A percentile compares a stretch with the other conserved stretches of the same genome.
Evolutionary conservation across 164 flowering plant species (phyloP).

Genomic region (Platanus orientalis): DNA sequence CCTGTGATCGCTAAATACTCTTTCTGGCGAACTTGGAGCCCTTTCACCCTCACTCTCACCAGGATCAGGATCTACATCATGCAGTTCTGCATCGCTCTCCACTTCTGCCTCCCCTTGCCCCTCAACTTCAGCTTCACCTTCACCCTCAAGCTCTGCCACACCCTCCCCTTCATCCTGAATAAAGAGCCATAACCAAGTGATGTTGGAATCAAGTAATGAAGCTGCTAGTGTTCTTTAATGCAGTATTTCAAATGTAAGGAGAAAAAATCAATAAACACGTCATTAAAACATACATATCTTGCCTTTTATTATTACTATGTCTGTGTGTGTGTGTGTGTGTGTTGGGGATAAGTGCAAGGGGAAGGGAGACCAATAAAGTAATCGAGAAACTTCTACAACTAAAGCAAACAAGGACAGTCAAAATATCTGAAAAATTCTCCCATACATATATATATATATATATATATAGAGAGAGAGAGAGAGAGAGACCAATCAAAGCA

Average conservation of each 20-base stretch:
- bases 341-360: no score
- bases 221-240: conserved; percentile 1
- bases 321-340: no score
- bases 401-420: no score
- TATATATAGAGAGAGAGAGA: no score
- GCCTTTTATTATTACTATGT: no score
- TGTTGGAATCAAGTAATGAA: not conserved
- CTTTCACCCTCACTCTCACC: conserved; percentile 93
- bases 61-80: conserved; percentile 57
- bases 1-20: conserved; percentile 57
- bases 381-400: no score
- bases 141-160: conserved; percentile 32
- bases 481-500: no score
- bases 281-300: no score
- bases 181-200: conserved; percentile 8
- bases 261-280: no score
- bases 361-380: no score
- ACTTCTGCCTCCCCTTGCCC: conserved; percentile 82
- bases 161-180: conserved; percentile 68
- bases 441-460: no score
- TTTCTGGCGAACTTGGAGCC: conserved; percentile 74
- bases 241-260: not conserved
- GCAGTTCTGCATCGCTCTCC: conserved; percentile 76
- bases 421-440: no score
- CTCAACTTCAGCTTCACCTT: conserved; percentile 64